Evolutionary conservation across 768 basidiomycete species (phyloP).

Genomic region (Serendipita vermifera): DNA sequence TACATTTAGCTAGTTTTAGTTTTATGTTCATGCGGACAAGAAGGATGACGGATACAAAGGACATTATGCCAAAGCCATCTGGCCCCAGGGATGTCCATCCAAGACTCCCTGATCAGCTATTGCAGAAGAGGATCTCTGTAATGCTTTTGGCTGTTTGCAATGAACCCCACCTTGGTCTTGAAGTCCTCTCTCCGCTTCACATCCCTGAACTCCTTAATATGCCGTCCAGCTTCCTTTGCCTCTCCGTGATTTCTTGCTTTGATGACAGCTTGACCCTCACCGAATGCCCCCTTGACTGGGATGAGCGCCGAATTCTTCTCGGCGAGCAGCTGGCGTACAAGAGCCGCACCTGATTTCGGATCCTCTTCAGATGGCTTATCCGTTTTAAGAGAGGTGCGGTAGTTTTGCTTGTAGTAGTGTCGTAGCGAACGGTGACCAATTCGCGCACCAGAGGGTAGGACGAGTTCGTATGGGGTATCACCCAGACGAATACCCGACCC

Average conservation of each 20-base stretch:
- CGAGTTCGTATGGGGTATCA: constrained; percentile 73
- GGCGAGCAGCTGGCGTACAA: constrained; percentile 62
- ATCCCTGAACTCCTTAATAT: constrained; percentile 74
- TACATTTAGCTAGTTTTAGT: no score
- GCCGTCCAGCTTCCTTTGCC: constrained; percentile 80
- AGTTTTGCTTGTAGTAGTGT: constrained; percentile 76
- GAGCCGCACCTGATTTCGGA: constrained; percentile 57
- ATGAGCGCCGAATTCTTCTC: constrained; percentile 81
- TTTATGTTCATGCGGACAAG: no score
- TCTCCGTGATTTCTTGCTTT: constrained; percentile 92
- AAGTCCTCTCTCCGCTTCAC: constrained; percentile 66
- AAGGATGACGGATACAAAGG: no score
- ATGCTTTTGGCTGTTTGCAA: constrained; percentile 80
- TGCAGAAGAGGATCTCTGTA: constrained; percentile 58
- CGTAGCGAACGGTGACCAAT: constrained; percentile 85
- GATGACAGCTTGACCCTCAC: constrained; percentile 66
- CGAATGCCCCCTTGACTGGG: constrained; percentile 72
- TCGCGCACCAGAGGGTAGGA: constrained; percentile 82
- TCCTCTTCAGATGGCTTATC: constrained; percentile 37
- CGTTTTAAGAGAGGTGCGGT: constrained; percentile 31
- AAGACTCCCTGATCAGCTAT: no score
- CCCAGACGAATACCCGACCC: constrained; percentile 57
- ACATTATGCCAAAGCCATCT: no score
- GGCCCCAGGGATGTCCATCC: no score
- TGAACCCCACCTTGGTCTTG: constrained; percentile 69